phyloP scores from a whole-genome alignment of 208 protist genomes.

The Trypanosoma caninum region DNA sequence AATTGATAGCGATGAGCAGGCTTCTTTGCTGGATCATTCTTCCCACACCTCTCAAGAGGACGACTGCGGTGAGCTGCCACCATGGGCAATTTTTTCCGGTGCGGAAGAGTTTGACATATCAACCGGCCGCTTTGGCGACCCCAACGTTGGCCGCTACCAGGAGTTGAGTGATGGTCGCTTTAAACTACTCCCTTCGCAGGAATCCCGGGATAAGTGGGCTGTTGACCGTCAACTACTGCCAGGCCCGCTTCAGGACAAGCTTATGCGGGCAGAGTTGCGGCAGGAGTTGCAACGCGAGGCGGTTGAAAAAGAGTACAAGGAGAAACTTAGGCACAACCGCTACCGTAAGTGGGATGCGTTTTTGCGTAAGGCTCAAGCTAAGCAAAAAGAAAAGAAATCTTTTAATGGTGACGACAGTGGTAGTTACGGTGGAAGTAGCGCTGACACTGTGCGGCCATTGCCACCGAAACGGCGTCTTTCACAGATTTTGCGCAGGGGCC shows the following conservation, averaged over 20 bases:
- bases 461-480: conserved; percentile 52
- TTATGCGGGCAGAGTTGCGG: conserved; percentile 58
- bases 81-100: conserved; percentile 74
- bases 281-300: conserved; percentile 45
- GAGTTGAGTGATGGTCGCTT: conserved; percentile 85
- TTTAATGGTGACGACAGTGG: conserved; percentile 14
- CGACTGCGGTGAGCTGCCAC: conserved; percentile 56
- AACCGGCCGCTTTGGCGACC: conserved; percentile 76
- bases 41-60: neutral
- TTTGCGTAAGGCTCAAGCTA: conserved; percentile 60
- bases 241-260: conserved; percentile 52
- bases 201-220: conserved; percentile 57
- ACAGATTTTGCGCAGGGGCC: conserved; percentile 63
- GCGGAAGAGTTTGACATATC: conserved; percentile 83
- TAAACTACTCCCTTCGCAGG: conserved; percentile 57
- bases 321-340: conserved; percentile 47
- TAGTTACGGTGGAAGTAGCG: conserved; percentile 16
- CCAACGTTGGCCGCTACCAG: conserved; percentile 57
- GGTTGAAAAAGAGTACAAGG: conserved; percentile 66
- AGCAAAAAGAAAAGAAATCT: conserved; percentile 18
- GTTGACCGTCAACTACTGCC: conserved; percentile 77
- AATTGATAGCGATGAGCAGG: neutral
- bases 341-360: conserved; percentile 81
- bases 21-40: neutral
- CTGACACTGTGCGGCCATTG: conserved; percentile 37